Percentiles rank a stretch among this genome's conserved stretches.
Evolutionary conservation across 2,329 filamentous ascomycete species (phyloP).

Genomic region (Penicillium sp.): DNA sequence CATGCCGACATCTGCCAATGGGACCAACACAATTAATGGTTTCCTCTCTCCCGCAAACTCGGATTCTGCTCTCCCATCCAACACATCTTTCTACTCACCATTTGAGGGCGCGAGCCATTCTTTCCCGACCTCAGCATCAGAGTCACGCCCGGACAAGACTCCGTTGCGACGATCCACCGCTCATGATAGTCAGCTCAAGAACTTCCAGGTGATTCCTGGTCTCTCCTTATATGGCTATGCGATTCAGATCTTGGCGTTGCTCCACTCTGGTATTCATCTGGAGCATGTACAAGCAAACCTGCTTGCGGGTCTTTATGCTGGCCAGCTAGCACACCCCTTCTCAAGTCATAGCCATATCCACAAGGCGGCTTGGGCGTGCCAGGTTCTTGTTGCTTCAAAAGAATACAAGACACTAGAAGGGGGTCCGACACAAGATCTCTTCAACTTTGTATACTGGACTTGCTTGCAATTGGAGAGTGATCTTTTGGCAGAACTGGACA

Average conservation of each 20-base stretch:
- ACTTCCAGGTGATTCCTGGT: conserved; percentile 85
- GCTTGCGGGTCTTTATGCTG: conserved; percentile 84
- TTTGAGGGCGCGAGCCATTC: conserved; percentile 14
- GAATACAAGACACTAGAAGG: conserved; percentile 40
- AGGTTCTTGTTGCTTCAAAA: conserved; percentile 70
- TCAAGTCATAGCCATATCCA: conserved; percentile 79
- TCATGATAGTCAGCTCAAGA: conserved; percentile 49
- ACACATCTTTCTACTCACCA: conserved; percentile 26
- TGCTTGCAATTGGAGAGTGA: conserved; percentile 94
- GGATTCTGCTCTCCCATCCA: conserved; percentile 26
- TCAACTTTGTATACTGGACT: conserved; percentile 85
- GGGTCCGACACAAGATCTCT: conserved; percentile 59
- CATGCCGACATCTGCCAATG: conserved; percentile 3
- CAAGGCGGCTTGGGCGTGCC: conserved; percentile 63
- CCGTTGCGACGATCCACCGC: not conserved
- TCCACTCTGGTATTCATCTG: conserved; percentile 77
- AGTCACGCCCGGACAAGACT: not conserved
- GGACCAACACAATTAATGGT: conserved; percentile 18
- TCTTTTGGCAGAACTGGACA: conserved; percentile 82
- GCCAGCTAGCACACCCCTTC: conserved; percentile 82
- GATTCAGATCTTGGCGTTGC: conserved; percentile 81
- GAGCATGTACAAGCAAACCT: conserved; percentile 84
- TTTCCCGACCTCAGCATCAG: conserved; percentile 23
- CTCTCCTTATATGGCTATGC: conserved; percentile 88
- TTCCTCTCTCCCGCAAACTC: conserved; percentile 35